Conservation (phyloP, 192 early-diverging fungal species). For the Coemansia sp. region DNA sequence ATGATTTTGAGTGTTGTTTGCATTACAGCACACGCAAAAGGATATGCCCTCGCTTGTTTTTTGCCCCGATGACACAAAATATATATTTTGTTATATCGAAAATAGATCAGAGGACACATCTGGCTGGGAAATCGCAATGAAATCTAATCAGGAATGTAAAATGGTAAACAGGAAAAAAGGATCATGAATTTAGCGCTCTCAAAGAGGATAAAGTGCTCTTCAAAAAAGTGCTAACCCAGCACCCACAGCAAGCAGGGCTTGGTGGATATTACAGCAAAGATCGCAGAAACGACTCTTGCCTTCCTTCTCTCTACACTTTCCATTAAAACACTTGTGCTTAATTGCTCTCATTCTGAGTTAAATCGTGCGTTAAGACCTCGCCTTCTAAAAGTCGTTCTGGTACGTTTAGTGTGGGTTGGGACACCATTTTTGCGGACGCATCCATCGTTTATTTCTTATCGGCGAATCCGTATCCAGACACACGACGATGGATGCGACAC, state of each 20-base stretch:
- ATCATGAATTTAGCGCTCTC: no score
- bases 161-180: no score
- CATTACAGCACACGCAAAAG: no score
- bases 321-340: constrained; percentile 30
- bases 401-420: constrained; percentile 18
- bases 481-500: constrained; percentile 10
- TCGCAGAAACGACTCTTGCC: neutral
- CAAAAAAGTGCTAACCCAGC: no score
- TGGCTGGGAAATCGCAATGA: no score
- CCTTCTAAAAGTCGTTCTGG: constrained; percentile 23
- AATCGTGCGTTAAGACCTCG: constrained; percentile 52
- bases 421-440: neutral
- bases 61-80: no score
- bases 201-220: no score
- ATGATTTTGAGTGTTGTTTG: no score
- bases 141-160: no score
- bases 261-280: neutral
- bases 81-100: no score
- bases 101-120: no score
- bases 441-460: neutral
- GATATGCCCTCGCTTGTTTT: no score
- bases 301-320: constrained; percentile 16
- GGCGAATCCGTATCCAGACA: neutral
- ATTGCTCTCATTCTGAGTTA: constrained; percentile 49
- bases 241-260: neutral